Evolutionary conservation across 2,329 filamentous ascomycete genomes (phyloP), one percentile per base, ranked within the genome.

Genomic region (Fusarium dlaminii): DNA sequence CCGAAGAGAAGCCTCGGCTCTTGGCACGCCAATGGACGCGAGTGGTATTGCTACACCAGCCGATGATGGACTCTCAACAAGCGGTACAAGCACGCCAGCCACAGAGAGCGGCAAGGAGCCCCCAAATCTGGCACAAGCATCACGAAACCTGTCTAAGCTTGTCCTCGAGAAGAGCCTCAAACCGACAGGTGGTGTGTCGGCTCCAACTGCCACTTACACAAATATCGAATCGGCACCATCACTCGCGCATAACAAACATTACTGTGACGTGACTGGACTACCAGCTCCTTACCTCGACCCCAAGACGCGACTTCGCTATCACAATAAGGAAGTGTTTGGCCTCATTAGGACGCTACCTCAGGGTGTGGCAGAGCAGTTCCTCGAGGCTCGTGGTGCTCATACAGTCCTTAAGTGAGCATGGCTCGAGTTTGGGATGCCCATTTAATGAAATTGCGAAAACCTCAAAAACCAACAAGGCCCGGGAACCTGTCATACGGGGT

Each of bases 151-250:
- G 73, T 96, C 94, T 46, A 95, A 95, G 72, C 88, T 98, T 58
- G 96, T 98, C 5, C 85, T 98, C 56, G 94, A 98, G 83, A 96
- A 94, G 87, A 96, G 90, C 75, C 86, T 92, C 66, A 86, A 85
- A 79, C 71, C 73, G 3, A 66, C 77, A 13, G 78, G 76, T 18
- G 82, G 80, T 27, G 75, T 65, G 18, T 73, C 77, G 10, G 92
- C 92, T 0, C 94, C 93, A 0, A 90, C 88, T 37, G 93, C 93
- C 37, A 98, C 96, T 3, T 99, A 98, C 82, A 98, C 94, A 12
- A 98, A 98, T 80, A 97, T 99, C 72, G 96, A 98, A 82, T 95
- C 94, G 54, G 96, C 96, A 7, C 96, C 96, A 43, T 96, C 93
- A 66, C 86, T 98, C 78, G 92, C 92, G 57, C 93, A 94, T 75